Percentiles rank a stretch among this genome's conserved stretches.
Conservation (phyloP, 2,329 filamentous ascomycete species). For the Verticillium isaacii region DNA sequence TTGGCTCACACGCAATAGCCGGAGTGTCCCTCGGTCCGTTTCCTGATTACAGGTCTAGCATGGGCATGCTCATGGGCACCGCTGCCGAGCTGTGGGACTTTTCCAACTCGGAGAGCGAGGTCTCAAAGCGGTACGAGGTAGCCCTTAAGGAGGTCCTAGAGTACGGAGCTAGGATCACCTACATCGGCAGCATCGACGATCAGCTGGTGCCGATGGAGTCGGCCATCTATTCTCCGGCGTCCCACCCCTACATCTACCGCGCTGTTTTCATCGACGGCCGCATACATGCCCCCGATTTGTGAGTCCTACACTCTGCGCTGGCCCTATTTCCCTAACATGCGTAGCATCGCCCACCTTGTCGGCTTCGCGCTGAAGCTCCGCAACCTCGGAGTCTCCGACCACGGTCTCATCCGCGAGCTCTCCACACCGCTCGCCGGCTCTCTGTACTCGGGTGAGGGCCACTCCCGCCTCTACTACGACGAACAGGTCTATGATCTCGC, state of each 20-base stretch:
- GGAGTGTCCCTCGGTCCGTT: conserved; percentile 94
- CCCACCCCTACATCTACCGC: conserved; percentile 89
- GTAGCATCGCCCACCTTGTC: conserved; percentile 76
- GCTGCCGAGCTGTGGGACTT: conserved; percentile 97
- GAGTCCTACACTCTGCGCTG: conserved; percentile 17
- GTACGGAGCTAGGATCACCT: conserved; percentile 78
- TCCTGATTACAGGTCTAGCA: conserved; percentile 81
- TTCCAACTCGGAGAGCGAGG: conserved; percentile 71
- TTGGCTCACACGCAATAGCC: conserved; percentile 37
- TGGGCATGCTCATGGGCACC: conserved; percentile 80
- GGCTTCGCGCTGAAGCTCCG: conserved; percentile 91
- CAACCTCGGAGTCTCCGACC: conserved; percentile 88
- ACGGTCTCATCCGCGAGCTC: conserved; percentile 87
- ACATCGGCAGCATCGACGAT: conserved; percentile 92
- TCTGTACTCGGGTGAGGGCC: conserved; percentile 86
- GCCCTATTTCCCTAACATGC: neutral
- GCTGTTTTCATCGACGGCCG: conserved; percentile 95
- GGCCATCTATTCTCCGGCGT: conserved; percentile 77
- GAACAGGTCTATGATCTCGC: conserved; percentile 77
- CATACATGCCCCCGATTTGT: conserved; percentile 88
- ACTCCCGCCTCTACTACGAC: conserved; percentile 91
- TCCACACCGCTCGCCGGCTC: conserved; percentile 85
- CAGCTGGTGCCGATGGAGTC: conserved; percentile 91
- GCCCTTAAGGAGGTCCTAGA: conserved; percentile 70
- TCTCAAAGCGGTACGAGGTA: conserved; percentile 76